phyloP scores from a whole-genome alignment of 2,329 filamentous ascomycete species.

The Aspergillus texensis region DNA sequence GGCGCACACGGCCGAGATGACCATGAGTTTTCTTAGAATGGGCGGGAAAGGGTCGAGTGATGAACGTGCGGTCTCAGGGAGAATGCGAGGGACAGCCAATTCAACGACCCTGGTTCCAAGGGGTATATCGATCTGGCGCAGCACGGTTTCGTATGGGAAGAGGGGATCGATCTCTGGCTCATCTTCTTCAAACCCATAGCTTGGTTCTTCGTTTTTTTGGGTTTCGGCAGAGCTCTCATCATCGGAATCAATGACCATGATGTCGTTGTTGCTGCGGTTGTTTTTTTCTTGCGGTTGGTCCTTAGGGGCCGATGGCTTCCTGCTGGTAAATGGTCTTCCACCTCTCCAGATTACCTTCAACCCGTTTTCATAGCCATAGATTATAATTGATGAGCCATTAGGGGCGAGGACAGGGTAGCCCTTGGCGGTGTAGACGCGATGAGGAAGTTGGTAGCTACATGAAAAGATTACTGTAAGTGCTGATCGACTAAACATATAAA shows the following conservation, averaged over 20 bases:
- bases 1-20: slow-evolving; percentile 58
- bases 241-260: slow-evolving; percentile 61
- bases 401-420: slow-evolving; percentile 61
- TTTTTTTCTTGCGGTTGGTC: slow-evolving; percentile 25
- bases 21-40: slow-evolving; percentile 53
- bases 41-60: slow-evolving; percentile 48
- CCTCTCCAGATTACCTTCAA: slow-evolving; percentile 64
- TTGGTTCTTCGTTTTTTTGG: slow-evolving; percentile 22
- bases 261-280: slow-evolving; percentile 39
- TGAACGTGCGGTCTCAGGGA: slow-evolving; percentile 43
- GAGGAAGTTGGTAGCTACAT: slow-evolving; percentile 61
- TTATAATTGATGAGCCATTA: slow-evolving; percentile 63
- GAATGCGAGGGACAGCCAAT: slow-evolving; percentile 52
- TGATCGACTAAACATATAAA: not conserved
- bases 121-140: slow-evolving; percentile 58
- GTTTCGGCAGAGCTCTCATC: slow-evolving; percentile 52
- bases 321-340: slow-evolving; percentile 51
- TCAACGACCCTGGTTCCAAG: slow-evolving; percentile 57
- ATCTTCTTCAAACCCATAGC: slow-evolving; percentile 53
- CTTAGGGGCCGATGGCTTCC: slow-evolving; percentile 27
- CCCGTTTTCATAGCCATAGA: slow-evolving; percentile 63
- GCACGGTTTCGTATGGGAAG: slow-evolving; percentile 56
- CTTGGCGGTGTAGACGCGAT: slow-evolving; percentile 58
- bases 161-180: slow-evolving; percentile 60
- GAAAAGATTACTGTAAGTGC: slow-evolving; percentile 12